Evolutionary conservation across 805 yeast species (phyloP), one percentile per base, ranked within the genome.

Genomic region (Blastobotrys chiropterorum): DNA sequence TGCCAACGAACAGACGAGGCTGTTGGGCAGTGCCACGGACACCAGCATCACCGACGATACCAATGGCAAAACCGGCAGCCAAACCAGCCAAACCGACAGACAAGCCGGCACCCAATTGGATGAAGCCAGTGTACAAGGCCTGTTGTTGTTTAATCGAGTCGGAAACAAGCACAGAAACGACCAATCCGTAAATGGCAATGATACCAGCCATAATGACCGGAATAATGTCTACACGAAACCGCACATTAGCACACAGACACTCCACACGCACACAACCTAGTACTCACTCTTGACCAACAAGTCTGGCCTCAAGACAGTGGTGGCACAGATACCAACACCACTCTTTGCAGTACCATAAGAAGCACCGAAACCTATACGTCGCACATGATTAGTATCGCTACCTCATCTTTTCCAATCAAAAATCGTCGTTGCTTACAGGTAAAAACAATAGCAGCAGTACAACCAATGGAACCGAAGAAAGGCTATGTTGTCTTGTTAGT

Each of bases 181-280:
- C 98, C 68, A 92, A 77, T 54, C 99, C 99, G 72, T 92, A 92
- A 53, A 92, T 90, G 75, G 98, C 97, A 76, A 92, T 90, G 69
- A 92, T 92, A 92, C 99, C 99, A 59, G 98, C 97, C 97, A 92
- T 92, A 76, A 92, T 83, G 63, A 94, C 97, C 59, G 99, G 99
- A 56, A 92, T 96, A 65, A 90, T 85, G 76, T 87, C 52, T 56
- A 20, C 3, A 38, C 16, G 20, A 26, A 11, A 21, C n/a, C n/a
- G n/a, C n/a, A n/a, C n/a, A 40, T 38, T 39, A 47, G 42, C 34
- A n/a, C n/a, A 3, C 14, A 5, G 38, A 14, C 40, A 3, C 14
- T 38, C 15, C 14, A 3, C 40, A 11, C 40, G 14, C 44, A 40
- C 7, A 16, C 2, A 17, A 15, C 3, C 17, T 21, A 13, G 11